phyloP scores from a whole-genome alignment of 1,284 basidiomycete genomes.

The Kalmanozyma brasiliensis region DNA sequence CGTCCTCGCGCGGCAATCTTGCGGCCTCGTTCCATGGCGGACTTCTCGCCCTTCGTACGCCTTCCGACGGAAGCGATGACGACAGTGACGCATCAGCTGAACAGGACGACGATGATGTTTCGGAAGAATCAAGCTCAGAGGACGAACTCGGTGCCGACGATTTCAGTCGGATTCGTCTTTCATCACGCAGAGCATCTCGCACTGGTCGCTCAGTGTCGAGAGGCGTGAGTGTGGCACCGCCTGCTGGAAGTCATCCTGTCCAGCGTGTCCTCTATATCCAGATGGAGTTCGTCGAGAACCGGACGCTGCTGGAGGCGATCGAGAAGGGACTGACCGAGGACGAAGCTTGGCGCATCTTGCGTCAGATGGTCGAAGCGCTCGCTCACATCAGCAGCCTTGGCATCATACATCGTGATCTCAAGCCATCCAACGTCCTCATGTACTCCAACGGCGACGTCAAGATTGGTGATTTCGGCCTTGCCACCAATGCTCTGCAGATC shows the following conservation, averaged over 20 bases:
- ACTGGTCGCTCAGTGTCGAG: constrained; percentile 34
- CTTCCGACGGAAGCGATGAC: constrained; percentile 34
- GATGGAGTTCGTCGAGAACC: constrained; percentile 74
- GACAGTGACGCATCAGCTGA: constrained; percentile 16
- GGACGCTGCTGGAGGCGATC: constrained; percentile 65
- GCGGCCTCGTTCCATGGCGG: constrained; percentile 22
- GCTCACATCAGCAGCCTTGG: constrained; percentile 86
- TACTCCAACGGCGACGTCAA: constrained; percentile 81
- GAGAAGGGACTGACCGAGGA: constrained; percentile 68
- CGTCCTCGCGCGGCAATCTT: constrained; percentile 11
- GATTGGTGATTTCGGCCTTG: constrained; percentile 94
- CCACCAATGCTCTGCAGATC: constrained; percentile 63
- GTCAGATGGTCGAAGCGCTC: constrained; percentile 86
- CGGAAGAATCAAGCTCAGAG: constrained; percentile 31
- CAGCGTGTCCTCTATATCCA: constrained; percentile 84
- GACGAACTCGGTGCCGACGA: constrained; percentile 34
- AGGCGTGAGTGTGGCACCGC: constrained; percentile 23
- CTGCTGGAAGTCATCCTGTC: constrained; percentile 57
- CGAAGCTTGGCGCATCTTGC: constrained; percentile 88
- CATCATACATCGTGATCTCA: constrained; percentile 85
- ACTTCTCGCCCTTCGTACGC: constrained; percentile 28
- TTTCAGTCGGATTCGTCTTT: constrained; percentile 44
- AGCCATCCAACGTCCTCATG: constrained; percentile 66
- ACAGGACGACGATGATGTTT: constrained; percentile 14
- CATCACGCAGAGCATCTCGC: constrained; percentile 35